phyloP scores from a whole-genome alignment of 352 stramenopile species.

The Pythium apleroticum region DNA sequence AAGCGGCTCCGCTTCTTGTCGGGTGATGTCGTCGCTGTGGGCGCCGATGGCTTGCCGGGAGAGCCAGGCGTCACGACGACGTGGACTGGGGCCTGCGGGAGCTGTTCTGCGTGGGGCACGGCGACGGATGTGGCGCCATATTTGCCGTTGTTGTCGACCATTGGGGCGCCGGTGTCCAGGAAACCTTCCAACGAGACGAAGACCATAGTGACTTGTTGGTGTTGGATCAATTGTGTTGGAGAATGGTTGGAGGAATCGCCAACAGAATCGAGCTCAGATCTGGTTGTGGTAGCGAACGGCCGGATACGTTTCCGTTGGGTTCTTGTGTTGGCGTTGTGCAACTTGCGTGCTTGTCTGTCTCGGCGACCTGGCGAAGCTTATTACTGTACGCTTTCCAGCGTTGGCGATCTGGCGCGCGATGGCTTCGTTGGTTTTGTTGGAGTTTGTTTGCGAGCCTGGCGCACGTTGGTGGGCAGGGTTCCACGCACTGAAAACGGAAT shows the following conservation, averaged over 20 bases:
- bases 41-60: slow-evolving; percentile 33
- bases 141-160: slow-evolving; percentile 19
- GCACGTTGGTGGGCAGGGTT: background rate
- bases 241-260: background rate
- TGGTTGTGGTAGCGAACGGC: background rate
- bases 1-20: slow-evolving; percentile 29
- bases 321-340: background rate
- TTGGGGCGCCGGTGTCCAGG: slow-evolving; percentile 37
- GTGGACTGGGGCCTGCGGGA: slow-evolving; percentile 31
- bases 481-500: slow-evolving; percentile 6
- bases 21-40: slow-evolving; percentile 6
- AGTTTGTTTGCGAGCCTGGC: background rate
- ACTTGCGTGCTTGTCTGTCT: background rate
- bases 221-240: slow-evolving; percentile 7
- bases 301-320: slow-evolving; percentile 6
- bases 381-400: background rate
- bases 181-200: slow-evolving; percentile 80
- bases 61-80: slow-evolving; percentile 75
- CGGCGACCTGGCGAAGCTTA: background rate
- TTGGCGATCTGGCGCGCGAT: background rate
- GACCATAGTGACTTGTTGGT: slow-evolving; percentile 45
- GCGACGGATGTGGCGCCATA: slow-evolving; percentile 1
- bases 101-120: slow-evolving; percentile 18
- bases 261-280: slow-evolving; percentile 1
- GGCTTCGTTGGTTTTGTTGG: slow-evolving; percentile 6